These are phyloP conservation scores for Eimeria sp. DNA, from an alignment of 169 alveolate genomes.

Conservation along the genomic window DNA sequence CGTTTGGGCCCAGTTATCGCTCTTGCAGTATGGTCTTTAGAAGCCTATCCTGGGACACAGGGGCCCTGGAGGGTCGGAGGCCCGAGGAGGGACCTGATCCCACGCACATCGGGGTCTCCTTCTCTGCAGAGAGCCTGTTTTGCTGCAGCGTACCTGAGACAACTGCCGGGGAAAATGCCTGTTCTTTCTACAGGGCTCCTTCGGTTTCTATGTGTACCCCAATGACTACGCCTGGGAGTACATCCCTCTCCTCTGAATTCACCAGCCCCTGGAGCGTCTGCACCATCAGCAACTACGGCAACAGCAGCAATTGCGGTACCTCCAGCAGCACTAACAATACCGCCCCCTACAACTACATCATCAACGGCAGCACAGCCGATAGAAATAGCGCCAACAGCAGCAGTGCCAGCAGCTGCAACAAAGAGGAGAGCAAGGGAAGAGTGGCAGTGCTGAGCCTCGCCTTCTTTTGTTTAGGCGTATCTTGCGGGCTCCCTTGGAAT, in stretches of 20 bases:
- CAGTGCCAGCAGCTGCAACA: background rate
- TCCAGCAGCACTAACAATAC: background rate
- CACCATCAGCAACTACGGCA: constrained; percentile 1
- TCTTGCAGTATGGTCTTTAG: background rate
- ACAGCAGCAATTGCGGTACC: background rate
- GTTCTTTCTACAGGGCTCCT: background rate
- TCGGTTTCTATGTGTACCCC: background rate
- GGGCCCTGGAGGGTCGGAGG: background rate
- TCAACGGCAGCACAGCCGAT: background rate
- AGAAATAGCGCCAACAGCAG: background rate
- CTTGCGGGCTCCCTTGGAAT: constrained; percentile 73
- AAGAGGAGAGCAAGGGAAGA: background rate
- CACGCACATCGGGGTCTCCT: background rate
- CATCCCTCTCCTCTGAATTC: background rate
- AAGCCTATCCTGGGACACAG: background rate
- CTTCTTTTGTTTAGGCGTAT: constrained; percentile 59
- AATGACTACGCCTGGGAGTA: background rate
- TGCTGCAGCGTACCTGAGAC: background rate
- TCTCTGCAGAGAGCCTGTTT: background rate
- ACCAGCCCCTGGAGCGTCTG: constrained; percentile 8
- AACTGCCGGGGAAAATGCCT: background rate
- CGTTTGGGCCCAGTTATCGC: background rate
- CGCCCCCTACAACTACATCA: background rate
- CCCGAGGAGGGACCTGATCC: background rate
- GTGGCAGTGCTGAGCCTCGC: constrained; percentile 11